Conservation (phyloP, 2,329 filamentous ascomycete species). For the Bertia moriformis region DNA sequence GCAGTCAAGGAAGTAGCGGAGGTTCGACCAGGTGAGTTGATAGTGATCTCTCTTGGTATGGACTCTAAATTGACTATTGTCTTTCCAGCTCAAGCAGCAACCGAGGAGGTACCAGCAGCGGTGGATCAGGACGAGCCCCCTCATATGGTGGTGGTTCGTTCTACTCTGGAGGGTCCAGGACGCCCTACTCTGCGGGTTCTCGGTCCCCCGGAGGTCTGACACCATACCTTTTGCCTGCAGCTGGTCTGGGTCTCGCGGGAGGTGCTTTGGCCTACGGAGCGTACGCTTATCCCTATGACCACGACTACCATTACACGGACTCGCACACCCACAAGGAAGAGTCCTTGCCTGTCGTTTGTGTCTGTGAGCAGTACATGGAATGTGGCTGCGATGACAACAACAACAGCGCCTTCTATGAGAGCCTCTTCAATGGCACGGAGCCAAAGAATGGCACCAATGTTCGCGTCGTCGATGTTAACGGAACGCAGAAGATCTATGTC, state of each 20-base stretch:
- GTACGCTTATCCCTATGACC: slow-evolving; percentile 38
- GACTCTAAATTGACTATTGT: no score
- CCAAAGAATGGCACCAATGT: slow-evolving; percentile 20
- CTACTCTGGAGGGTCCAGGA: slow-evolving; percentile 8
- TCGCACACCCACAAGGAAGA: slow-evolving; percentile 27
- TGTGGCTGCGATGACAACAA: slow-evolving; percentile 41
- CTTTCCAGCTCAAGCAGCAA: slow-evolving; percentile 6
- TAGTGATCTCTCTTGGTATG: no score
- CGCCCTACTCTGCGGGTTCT: slow-evolving; percentile 30
- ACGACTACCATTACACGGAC: slow-evolving; percentile 25
- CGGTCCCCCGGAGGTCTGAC: slow-evolving; percentile 29
- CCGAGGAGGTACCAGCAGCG: slow-evolving; percentile 4
- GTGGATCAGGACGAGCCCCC: slow-evolving; percentile 3
- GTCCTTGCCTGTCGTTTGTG: slow-evolving; percentile 34
- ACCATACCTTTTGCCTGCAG: slow-evolving; percentile 18
- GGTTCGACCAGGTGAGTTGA: no score
- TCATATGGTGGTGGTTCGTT: slow-evolving; percentile 2
- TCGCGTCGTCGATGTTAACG: slow-evolving; percentile 21
- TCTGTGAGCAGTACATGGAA: slow-evolving; percentile 34
- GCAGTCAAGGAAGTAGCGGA: no score
- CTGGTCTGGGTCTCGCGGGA: slow-evolving; percentile 19
- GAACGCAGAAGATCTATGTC: slow-evolving; percentile 25
- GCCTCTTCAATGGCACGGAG: slow-evolving; percentile 22
- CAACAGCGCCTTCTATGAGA: slow-evolving; percentile 23
- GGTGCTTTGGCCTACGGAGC: slow-evolving; percentile 30